Evolutionary conservation across 305 asterid genomes (phyloP), one percentile per base, ranked within the genome.

Genomic region (Fraxinus velutina): DNA sequence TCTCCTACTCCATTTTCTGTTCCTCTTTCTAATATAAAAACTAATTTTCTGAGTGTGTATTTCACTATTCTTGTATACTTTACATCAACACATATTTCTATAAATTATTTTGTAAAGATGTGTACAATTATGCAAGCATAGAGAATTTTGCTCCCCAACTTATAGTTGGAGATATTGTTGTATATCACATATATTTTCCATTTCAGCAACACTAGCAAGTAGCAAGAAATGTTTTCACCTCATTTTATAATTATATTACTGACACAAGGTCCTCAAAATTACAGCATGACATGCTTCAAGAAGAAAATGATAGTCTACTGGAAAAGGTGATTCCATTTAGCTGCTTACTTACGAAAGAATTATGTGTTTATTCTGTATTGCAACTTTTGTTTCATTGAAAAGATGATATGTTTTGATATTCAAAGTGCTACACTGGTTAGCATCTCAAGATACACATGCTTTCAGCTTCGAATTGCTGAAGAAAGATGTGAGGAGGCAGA

Each of bases 211-310:
- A 75, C 34, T 75, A 44, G 80, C 21, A 71, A 27, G 27, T 71
- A 44, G 80, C 29, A 71, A 27, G 33, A 78, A 1, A 29, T 39
- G 12, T 10, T 78, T 73, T 78, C 55, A 80, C 79, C 60, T 72
- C 72, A 75, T 80, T 74, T 79, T 66, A 81, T 12, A 19, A 32
- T 79, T 55, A 79, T 60, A 77, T 29, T 75, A 72, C 83, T 83
- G 64, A 85, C 76, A 66, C 73, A 71, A 4, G 81, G 10, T 83
- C 66, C 62, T 78, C 81, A 62, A 44, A 80, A 77, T 73, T 89
- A 88, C 96, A 95, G 99, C 92, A 93, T 83, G 99, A 95, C 88
- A 91, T 93, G 97, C 99, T 95, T 86, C 99, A 95, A 84, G 99
- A 93, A 91, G 97, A 95, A 88, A 95, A 95, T 79, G 99, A 93